Base-by-base conservation (phyloP, 1,284 basidiomycete species). In the Pyrrhoderma noxium region DNA sequence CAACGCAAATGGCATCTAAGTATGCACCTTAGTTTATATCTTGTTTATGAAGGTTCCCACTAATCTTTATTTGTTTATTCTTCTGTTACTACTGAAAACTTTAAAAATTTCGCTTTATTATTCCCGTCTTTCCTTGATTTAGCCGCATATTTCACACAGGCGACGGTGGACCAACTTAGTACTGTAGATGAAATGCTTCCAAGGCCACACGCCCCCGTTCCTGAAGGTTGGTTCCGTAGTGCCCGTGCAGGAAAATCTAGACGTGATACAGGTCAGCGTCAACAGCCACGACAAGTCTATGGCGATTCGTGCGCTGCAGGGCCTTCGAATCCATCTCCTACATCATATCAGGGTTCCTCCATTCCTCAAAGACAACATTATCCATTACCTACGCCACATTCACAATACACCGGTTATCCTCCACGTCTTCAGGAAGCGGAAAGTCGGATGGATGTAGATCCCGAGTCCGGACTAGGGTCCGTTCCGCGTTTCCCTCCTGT, bases 121-220 rank as follows among this genome's bases (percentile, higher is more conserved):
- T 45, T 38, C 37, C 49, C 52, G 27, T 31, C 5, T 11, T 31
- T 31, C n/a, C 27, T 31, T 31, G 11, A 51, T 47, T 46, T 62
- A 88, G 85, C 85, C 58, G 85, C 85, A 42, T 89, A 89, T 70
- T 89, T 88, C 65, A 86, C 82, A 60, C 85, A 85, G 60, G 76
- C 79, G 59, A 80, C 75, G 47, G 69, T 88, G 53, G 82, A 85
- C 61, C 72, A 72, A 51, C 74, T 89, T 36, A 71, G 73, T 55
- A 83, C 79, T 22, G 77, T 89, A 53, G 84, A 87, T 61, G 74
- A 70, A 52, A 72, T 86, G 59, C 76, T 71, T 31, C 75, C 76
- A 34, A 72, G 85, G 52, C 81, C 82, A 31, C 77, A 83, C 63
- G 66, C 79, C 19, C 62, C 65, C 35, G 80, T 88, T 16, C 86